Evolutionary conservation across 169 alveolate species (phyloP), one percentile per base, ranked within the genome.

Genomic region (Plasmodium coatneyi): DNA sequence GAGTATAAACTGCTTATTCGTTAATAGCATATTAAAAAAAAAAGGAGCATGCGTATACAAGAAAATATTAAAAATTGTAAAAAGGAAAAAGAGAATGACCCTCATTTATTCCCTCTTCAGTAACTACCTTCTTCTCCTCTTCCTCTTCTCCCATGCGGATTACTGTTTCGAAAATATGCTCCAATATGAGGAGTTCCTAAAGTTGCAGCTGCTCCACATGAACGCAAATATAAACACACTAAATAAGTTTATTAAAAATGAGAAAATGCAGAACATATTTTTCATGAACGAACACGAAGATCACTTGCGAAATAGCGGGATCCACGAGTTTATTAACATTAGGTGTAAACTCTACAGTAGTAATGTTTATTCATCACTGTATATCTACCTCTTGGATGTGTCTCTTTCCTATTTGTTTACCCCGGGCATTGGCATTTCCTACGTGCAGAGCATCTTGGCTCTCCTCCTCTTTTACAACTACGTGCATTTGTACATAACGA

Each of bases 121-220:
- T 14, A 87, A 87, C 46, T 79, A 78, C 49, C 72, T 78, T 19
- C 72, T 87, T 66, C 6, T 87, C 46, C 72, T 54, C 79, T 87
- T 56, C 82, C 80, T 87, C 34, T 54, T 87, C 22, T 28, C 86
- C 12, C 82, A 78, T 78, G 93, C 82, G 7, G 93, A 87, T 87
- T 34, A 36, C 28, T 87, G 93, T 30, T 87, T 87, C 71, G 87
- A 87, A 54, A 87, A 60, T 54, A 87, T 60, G 70, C 14, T 79
- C 41, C 89, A 87, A 25, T 87, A 87, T 87, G 89, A 87, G 34
- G 93, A 87, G 71, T 87, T 87, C 82, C 22, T 87, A 28, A 87
- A 87, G 36, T 39, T 87, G 36, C 93, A 87, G n/a, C n/a, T 87
- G 32, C 82, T 87, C 71, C 89, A 87, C 41, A 60, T 87, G 80